Base-by-base conservation (phyloP, 2,329 filamentous ascomycete species). In the Arachnomyces sp. region DNA sequence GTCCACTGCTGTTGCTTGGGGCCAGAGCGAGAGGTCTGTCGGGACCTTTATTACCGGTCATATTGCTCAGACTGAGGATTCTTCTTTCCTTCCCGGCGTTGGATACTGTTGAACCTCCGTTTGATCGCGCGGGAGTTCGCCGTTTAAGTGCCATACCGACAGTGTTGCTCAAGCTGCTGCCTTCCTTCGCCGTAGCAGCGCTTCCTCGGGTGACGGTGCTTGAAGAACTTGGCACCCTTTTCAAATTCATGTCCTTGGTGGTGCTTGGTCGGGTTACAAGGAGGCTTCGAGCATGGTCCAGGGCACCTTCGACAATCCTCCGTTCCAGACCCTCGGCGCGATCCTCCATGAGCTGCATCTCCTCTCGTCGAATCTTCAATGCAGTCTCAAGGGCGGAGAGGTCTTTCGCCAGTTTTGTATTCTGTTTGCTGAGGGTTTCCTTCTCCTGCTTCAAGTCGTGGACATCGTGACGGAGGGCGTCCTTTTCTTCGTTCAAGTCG, bases 331-430 rank as follows among this genome's bases (percentile, higher is more conserved):
- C 78, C 60, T 95, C 88, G 2, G 90, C 92, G 46, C 90, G 84
- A 8, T 76, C 71, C 60, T 96, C 90, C 85, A 98, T 95, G 17
- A 84, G 75, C 34, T 86, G 80, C 44, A 98, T 78, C 65, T 96
- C 92, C 51, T 96, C 90, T 33, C 86, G 84, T 40, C 92, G 84
- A 42, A 96, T 81, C 13, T 83, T 79, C 21, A 96, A 75, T 1
- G 92, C 90, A 7, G 87, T 96, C 59, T 96, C 87, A 2, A 98
- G 75, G 7, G 87, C 86, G 4, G 88, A 89, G 1, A 98, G 82
- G 51, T 98, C 89, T 16, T 86, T 87, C 7, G 80, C 80, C 18
- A 95, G 72, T 41, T 82, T 78, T 34, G 81, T 80, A 69, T 89
- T 95, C 55, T 93, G 85, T 42, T 80, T 75, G 9, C 75, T 72